phyloP scores from a whole-genome alignment of 345 rosid species.

The Pugionium cornutum region DNA sequence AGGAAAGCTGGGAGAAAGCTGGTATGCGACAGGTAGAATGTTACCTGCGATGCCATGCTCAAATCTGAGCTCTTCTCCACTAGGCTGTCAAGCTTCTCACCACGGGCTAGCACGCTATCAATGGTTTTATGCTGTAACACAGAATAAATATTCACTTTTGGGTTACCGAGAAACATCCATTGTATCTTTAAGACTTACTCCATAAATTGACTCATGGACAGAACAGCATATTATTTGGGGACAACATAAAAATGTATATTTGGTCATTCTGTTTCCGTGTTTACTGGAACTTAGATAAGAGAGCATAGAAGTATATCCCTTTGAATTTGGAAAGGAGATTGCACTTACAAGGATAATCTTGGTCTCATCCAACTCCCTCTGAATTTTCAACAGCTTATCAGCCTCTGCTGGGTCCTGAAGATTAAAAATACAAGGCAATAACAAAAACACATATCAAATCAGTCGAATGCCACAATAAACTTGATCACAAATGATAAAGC shows the following conservation, averaged over 20 bases:
- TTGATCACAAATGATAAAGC: neutral
- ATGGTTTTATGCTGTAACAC: slow-evolving; percentile 89
- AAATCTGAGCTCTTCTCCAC: slow-evolving; percentile 98
- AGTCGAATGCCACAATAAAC: slow-evolving; percentile 22
- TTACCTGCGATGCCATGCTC: slow-evolving; percentile 96
- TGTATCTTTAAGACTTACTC: neutral
- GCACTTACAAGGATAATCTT: slow-evolving; percentile 92
- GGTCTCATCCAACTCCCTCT: slow-evolving; percentile 97
- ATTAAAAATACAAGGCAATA: slow-evolving; percentile 11
- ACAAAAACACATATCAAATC: slow-evolving; percentile 15
- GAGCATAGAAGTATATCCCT: neutral
- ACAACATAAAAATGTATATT: neutral
- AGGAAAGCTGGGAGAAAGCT: neutral
- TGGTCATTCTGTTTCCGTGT: neutral
- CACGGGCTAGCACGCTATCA: slow-evolving; percentile 95
- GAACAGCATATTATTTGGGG: slow-evolving; percentile 11
- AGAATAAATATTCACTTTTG: slow-evolving; percentile 5
- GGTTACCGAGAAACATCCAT: neutral
- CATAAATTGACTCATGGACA: slow-evolving; percentile 1
- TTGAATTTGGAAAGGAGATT: neutral
- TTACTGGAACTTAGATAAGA: neutral
- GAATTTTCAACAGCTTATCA: slow-evolving; percentile 92
- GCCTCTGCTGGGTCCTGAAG: slow-evolving; percentile 98
- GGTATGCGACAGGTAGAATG: neutral
- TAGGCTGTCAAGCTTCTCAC: slow-evolving; percentile 93